phyloP scores from a whole-genome alignment of 345 rosid genomes.

The Diplotaxis tenuifolia region DNA sequence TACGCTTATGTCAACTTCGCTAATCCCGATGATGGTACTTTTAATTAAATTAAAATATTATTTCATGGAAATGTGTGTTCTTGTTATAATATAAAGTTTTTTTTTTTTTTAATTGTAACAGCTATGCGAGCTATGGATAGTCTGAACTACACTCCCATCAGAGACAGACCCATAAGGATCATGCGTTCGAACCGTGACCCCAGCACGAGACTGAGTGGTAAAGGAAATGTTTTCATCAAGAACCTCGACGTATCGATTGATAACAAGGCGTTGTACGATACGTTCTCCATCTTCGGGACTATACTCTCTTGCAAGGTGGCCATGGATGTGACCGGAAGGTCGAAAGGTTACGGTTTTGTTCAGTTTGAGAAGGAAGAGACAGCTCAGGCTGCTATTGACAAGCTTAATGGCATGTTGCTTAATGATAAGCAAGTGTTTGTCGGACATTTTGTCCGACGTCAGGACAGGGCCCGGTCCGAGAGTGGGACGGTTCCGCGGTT shows the following conservation, averaged over 20 bases:
- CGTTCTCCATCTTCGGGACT: slow-evolving; percentile 53
- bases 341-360: slow-evolving; percentile 66
- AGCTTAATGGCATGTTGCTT: slow-evolving; percentile 62
- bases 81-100: neutral
- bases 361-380: slow-evolving; percentile 67
- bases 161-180: slow-evolving; percentile 62
- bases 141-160: slow-evolving; percentile 56
- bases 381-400: slow-evolving; percentile 52
- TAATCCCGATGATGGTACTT: slow-evolving; percentile 52
- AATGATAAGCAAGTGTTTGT: slow-evolving; percentile 66
- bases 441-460: slow-evolving; percentile 53
- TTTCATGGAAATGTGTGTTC: neutral
- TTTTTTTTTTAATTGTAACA: slow-evolving; percentile 20
- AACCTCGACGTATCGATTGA: slow-evolving; percentile 58
- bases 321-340: slow-evolving; percentile 42
- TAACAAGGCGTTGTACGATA: slow-evolving; percentile 56
- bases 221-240: slow-evolving; percentile 71
- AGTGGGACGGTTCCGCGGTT: slow-evolving; percentile 40
- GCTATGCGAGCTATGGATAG: slow-evolving; percentile 60
- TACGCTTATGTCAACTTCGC: slow-evolving; percentile 67
- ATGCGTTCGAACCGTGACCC: slow-evolving; percentile 80
- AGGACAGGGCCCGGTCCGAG: slow-evolving; percentile 42
- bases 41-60: neutral
- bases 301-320: slow-evolving; percentile 73
- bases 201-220: slow-evolving; percentile 55